phyloP scores from a whole-genome alignment of 2,329 filamentous ascomycete species.

The Cladophialophora bantiana region DNA sequence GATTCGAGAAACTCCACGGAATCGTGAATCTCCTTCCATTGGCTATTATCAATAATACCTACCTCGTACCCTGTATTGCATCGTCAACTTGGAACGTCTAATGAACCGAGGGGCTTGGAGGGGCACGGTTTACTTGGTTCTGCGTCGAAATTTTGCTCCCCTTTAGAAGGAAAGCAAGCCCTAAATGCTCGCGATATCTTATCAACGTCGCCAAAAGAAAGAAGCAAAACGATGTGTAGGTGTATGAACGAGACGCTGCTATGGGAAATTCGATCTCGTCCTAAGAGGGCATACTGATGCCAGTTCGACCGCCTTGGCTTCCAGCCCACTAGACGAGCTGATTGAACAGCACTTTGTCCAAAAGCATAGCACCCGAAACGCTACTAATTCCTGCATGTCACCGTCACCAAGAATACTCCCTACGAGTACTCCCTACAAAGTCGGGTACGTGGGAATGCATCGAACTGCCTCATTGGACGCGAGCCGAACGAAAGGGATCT shows the following conservation, averaged over 20 bases:
- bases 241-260: neutral
- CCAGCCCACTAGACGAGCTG: neutral
- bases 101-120: conserved; percentile 22
- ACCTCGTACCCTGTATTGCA: conserved; percentile 14
- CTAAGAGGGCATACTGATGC: neutral
- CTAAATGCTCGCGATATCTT: neutral
- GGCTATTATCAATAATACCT: neutral
- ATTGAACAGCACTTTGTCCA: conserved; percentile 1
- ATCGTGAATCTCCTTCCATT: conserved; percentile 20
- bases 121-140: conserved; percentile 4
- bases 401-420: neutral
- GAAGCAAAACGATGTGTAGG: neutral
- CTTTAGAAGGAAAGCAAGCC: neutral
- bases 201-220: neutral
- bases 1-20: conserved; percentile 32
- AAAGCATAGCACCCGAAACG: neutral
- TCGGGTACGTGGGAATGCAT: neutral
- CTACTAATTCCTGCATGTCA: neutral
- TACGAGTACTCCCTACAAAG: too few relatives aligned
- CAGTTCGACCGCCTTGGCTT: neutral
- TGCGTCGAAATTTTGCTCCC: conserved; percentile 6
- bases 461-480: neutral
- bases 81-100: conserved; percentile 12
- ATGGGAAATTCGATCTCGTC: neutral
- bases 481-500: neutral